Conservation (phyloP, 176 grass and related monocot genomes). For the Triticum dicoccoides region DNA sequence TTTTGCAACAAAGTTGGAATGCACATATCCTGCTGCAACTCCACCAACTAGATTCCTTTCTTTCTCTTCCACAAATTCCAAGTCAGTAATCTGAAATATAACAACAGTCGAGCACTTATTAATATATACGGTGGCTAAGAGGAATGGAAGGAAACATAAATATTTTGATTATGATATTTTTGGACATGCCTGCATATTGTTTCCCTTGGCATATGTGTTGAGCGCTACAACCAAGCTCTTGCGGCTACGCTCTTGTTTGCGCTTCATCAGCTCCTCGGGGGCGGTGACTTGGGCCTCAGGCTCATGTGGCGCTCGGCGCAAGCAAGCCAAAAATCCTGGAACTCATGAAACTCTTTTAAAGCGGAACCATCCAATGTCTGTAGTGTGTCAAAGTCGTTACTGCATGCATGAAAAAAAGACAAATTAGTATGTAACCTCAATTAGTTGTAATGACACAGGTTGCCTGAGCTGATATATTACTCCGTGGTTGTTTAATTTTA, state of each 20-base stretch:
- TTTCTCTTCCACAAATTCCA: background rate
- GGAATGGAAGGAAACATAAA: background rate
- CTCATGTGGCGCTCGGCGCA: background rate
- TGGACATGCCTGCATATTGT: background rate
- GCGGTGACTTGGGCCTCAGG: background rate
- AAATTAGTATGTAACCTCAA: no score
- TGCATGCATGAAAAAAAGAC: no score
- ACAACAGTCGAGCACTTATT: background rate
- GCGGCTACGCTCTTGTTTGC: background rate
- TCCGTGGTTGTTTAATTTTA: no score
- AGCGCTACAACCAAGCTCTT: background rate
- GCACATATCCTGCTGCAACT: background rate
- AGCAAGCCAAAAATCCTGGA: background rate
- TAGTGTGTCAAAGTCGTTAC: no score
- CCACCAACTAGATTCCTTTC: background rate
- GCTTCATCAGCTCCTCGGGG: background rate
- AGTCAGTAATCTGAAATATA: background rate
- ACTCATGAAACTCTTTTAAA: no score
- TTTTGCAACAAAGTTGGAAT: conserved; percentile 13
- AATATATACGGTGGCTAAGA: background rate
- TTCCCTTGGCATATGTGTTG: background rate
- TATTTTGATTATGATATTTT: background rate
- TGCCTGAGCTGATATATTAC: no score
- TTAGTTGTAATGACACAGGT: no score
- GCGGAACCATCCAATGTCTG: no score